phyloP scores from a whole-genome alignment of 2,329 filamentous ascomycete genomes.

The Botryotinia globosa region DNA sequence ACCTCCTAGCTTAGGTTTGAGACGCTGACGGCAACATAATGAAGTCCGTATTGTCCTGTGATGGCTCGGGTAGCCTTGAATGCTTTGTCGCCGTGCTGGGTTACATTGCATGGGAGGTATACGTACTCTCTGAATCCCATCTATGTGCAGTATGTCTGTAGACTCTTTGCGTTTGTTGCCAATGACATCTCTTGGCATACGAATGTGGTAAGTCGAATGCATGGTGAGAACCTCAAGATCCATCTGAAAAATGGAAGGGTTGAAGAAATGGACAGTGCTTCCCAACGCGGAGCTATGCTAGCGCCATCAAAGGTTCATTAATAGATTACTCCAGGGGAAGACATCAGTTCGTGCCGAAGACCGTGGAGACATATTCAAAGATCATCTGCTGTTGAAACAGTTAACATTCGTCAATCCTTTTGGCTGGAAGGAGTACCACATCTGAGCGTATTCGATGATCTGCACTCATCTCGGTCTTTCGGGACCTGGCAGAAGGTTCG shows the following conservation, averaged over 20 bases:
- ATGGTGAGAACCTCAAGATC: not conserved
- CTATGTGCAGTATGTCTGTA: not conserved
- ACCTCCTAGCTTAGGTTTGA: not conserved
- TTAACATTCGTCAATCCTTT: constrained; percentile 2
- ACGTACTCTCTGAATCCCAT: not conserved
- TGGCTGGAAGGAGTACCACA: not conserved
- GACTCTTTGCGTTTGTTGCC: not conserved
- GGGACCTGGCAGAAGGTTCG: not conserved
- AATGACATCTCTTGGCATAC: not conserved
- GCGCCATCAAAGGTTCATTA: not conserved
- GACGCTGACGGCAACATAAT: not conserved
- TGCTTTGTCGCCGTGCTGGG: not conserved
- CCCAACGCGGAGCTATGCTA: not conserved
- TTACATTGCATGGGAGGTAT: constrained; percentile 8
- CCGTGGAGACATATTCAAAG: not conserved
- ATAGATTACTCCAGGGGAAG: not conserved
- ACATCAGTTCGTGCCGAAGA: not conserved
- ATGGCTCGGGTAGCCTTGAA: not conserved
- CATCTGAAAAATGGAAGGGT: not conserved
- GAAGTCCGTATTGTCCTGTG: not conserved
- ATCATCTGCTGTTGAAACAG: not conserved
- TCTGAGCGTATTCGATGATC: not conserved
- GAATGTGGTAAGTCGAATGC: not conserved
- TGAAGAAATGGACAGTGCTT: not conserved
- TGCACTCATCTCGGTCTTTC: not conserved